Evolutionary conservation across 1,284 basidiomycete species (phyloP), one percentile per base, ranked within the genome.

Genomic region (Hemileia vastatrix): DNA sequence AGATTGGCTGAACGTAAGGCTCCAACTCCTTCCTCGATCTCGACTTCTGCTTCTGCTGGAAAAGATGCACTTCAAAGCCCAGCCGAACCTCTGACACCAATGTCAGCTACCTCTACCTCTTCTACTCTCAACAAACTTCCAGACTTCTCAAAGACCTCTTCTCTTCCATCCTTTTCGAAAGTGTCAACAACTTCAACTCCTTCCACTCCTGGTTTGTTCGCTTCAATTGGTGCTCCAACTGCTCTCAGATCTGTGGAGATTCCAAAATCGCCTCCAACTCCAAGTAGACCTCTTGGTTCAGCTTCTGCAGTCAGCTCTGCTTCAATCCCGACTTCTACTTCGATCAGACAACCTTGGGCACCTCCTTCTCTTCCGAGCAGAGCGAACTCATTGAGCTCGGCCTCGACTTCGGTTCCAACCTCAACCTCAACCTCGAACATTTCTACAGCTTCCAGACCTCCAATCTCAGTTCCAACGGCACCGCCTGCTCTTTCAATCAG

Each of bases 201-300:
- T 4, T 33, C 61, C 44, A 64, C 53, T 3, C 55, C 65, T 45
- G 27, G 19, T n/a, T 51, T 68, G 1, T 68, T 68, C 36, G 66
- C 66, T 3, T 68, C 67, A 18, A 65, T 67, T 43, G 65, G 66
- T 27, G 67, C 67, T 9, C 67, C 67, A 0, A 68, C 67, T 4
- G 68, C 67, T 6, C 67, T 71, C 23, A 67, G 68, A 31, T 68
- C 69, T n/a, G 69, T 70, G 15, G 65, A 69, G 48, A 71, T 71
- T 18, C 70, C 70, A 11, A 66, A 67, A 40, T 71, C 70, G 48
- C 70, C 70, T n/a, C 68, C 67, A 52, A 67, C 67, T 11, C 52
- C 53, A 27, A 33, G 27, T n/a, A n/a, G 44, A 9, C 15, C 54
- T 21, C 59, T 61, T 32, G 27, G 44, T 27, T 21, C 23, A 11